A percentile compares a stretch with the other conserved stretches of the same genome.
Evolutionary conservation across 306 rosid genomes (phyloP).

Genomic region (Cucumis sativus): Cucumber_9930_V3 NC_026657.2:27961501-27962000

Average conservation of each 20-base stretch:
- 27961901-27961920: too few relatives aligned
- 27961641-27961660: not conserved
- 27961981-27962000: too few relatives aligned
- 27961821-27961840: too few relatives aligned
- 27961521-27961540: not conserved
- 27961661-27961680: not conserved
- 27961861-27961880: too few relatives aligned
- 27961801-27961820: not conserved
- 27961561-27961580: not conserved
- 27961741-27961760: not conserved
- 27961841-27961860: too few relatives aligned
- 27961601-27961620: slow-evolving; percentile 1
- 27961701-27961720: not conserved
- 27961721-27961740: not conserved
- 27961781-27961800: not conserved
- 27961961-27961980: too few relatives aligned
- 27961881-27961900: too few relatives aligned
- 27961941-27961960: too few relatives aligned
- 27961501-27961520: not conserved
- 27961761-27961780: not conserved
- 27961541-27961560: not conserved
- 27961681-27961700: not conserved
- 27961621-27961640: not conserved
- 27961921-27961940: too few relatives aligned
- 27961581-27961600: not conserved